phyloP scores from a whole-genome alignment of 768 basidiomycete genomes.

The Tylopilus sp. region DNA sequence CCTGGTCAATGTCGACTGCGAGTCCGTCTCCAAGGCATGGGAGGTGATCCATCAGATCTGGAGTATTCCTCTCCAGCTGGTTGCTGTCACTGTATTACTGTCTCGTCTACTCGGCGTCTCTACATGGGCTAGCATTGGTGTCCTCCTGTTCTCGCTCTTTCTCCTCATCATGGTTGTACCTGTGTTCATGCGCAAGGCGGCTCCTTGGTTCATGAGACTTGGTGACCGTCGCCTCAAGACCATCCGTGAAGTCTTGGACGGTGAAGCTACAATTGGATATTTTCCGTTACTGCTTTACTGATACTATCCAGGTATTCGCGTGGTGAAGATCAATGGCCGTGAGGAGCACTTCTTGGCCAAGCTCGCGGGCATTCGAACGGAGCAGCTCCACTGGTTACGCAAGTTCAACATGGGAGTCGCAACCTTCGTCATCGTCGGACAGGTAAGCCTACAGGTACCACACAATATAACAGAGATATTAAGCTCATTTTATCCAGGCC shows the following conservation, averaged over 20 bases:
- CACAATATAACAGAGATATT: background rate
- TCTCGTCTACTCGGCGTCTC: constrained; percentile 28
- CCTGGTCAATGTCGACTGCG: constrained; percentile 30
- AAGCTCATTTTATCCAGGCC: constrained; percentile 9
- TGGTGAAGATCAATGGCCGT: constrained; percentile 29
- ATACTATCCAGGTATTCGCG: constrained; percentile 19
- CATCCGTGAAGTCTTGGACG: constrained; percentile 28
- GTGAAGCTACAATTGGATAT: constrained; percentile 3
- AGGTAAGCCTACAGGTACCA: constrained; percentile 4
- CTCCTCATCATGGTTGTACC: constrained; percentile 30
- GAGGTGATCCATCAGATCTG: constrained; percentile 26
- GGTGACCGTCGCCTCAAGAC: constrained; percentile 29
- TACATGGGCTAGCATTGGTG: constrained; percentile 29
- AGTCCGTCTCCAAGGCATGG: constrained; percentile 30
- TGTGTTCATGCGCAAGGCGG: constrained; percentile 31
- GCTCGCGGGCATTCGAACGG: constrained; percentile 20
- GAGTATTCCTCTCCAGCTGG: constrained; percentile 28
- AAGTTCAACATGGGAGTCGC: constrained; percentile 23
- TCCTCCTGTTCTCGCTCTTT: constrained; percentile 22
- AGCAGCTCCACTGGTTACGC: constrained; percentile 25
- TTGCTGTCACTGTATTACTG: constrained; percentile 19
- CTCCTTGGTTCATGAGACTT: constrained; percentile 26
- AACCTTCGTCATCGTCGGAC: constrained; percentile 26
- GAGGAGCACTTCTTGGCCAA: constrained; percentile 24
- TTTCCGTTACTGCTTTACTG: background rate